Evolutionary conservation across 495 filamentous ascomycete genomes (phyloP).

Genomic region (Xylona heveae): DNA sequence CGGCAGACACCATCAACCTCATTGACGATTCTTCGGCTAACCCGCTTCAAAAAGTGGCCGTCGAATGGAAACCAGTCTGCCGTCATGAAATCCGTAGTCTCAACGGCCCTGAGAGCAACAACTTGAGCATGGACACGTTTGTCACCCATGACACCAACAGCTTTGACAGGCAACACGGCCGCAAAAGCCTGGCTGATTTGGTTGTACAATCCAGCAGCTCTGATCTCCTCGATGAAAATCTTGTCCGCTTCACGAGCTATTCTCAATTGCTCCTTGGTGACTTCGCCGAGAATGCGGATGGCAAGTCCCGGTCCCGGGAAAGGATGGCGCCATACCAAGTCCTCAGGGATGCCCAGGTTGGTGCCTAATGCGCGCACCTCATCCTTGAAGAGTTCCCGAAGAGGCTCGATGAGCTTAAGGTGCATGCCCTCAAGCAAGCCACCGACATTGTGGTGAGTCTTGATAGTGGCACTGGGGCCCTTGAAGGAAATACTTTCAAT

Average conservation of each 20-base stretch:
- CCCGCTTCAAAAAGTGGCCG: slow-evolving; percentile 41
- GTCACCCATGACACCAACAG: slow-evolving; percentile 69
- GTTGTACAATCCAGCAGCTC: slow-evolving; percentile 62
- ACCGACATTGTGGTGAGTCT: slow-evolving; percentile 73
- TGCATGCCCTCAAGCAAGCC: slow-evolving; percentile 37
- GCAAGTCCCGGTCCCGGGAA: slow-evolving; percentile 76
- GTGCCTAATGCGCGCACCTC: slow-evolving; percentile 64
- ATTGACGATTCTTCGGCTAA: slow-evolving; percentile 60
- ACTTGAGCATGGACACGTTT: slow-evolving; percentile 37
- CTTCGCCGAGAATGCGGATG: slow-evolving; percentile 76
- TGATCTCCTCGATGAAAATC: slow-evolving; percentile 78
- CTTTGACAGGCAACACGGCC: slow-evolving; percentile 45
- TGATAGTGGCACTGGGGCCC: slow-evolving; percentile 64
- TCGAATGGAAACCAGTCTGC: slow-evolving; percentile 49
- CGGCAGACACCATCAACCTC: slow-evolving; percentile 58
- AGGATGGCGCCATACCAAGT: slow-evolving; percentile 67
- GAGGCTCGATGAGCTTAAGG: slow-evolving; percentile 57
- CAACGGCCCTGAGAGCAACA: slow-evolving; percentile 42
- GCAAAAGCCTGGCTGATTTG: slow-evolving; percentile 71
- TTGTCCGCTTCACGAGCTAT: slow-evolving; percentile 72
- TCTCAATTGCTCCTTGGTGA: slow-evolving; percentile 54
- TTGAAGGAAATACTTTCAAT: slow-evolving; percentile 71
- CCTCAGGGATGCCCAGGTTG: slow-evolving; percentile 51
- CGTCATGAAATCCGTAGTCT: slow-evolving; percentile 70
- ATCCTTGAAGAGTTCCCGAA: slow-evolving; percentile 66